Base-by-base conservation (phyloP, 2,329 filamentous ascomycete genomes). In the Claviceps monticola region DNA sequence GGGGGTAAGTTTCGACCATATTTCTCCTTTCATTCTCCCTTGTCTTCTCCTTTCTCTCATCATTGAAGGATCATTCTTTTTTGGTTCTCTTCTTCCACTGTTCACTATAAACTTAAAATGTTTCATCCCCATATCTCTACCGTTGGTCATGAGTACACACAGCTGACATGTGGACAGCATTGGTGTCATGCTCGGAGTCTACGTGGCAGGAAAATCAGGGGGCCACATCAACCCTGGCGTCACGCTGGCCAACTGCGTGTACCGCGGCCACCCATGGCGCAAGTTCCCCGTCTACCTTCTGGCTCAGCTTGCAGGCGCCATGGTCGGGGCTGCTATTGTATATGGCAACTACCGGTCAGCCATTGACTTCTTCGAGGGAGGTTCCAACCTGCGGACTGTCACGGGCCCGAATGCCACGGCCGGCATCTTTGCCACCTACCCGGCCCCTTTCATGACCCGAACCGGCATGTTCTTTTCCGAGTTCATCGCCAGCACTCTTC, bases 401-500 rank as follows among this genome's bases (percentile, higher is more conserved):
- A 64, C 66, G 42, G 75, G 70, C 8, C 62, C 68, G 26, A 84
- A 76, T 45, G 75, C 82, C 1, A 83, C 82, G 0, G 84, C 81
- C 0, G 82, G 78, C 2, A 79, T 88, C 56, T 88, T 88, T 63
- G 84, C 79, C 71, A 87, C 84, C 0, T 88, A 88, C 59, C 83
- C 84, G 0, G 78, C 80, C 41, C 60, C 68, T 0, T 84, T 87
- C 64, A 74, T 87, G 71, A 82, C 78, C 2, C 79, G 75, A 48
- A 77, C 79, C 0, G 79, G 75, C 47, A 79, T 84, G 67, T 84
- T 86, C 67, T 85, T 87, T 60, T 83, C 79, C 19, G 84, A 88
- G 59, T 83, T 87, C 56, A 71, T 88, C 48, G 80, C 82, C 16
- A 82, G 76, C 53, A 68, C 80, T 0, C 72, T 88, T 36, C 67